phyloP scores from a whole-genome alignment of 441 rosid species.

The Erysimum cheiri region DNA sequence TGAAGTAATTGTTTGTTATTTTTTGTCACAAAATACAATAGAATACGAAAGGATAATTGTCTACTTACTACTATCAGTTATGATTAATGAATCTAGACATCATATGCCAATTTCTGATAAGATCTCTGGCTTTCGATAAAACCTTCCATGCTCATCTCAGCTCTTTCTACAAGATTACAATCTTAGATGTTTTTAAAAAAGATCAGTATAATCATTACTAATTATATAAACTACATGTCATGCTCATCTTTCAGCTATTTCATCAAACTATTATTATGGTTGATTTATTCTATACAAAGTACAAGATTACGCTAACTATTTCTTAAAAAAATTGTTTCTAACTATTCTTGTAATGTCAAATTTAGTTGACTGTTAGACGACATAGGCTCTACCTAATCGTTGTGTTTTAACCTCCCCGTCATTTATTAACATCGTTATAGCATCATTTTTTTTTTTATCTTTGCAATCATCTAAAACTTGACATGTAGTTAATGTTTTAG shows the following conservation, averaged over 20 bases:
- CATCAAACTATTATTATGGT: no score
- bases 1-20: not conserved
- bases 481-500: not conserved
- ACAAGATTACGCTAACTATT: not conserved
- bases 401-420: constrained; percentile 2
- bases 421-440: not conserved
- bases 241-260: no score
- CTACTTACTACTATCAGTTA: no score
- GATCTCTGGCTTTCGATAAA: not conserved
- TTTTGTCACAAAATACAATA: not conserved
- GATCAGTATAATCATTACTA: not conserved
- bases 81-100: not conserved
- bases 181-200: no score
- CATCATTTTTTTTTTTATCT: no score
- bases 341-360: no score
- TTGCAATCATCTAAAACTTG: constrained; percentile 8
- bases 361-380: not conserved
- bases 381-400: not conserved
- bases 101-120: not conserved
- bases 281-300: no score
- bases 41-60: no score
- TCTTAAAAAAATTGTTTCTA: no score
- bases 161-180: no score
- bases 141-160: not conserved
- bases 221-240: not conserved